Percentiles rank a stretch among this genome's conserved stretches.
Conservation (phyloP, 2,329 filamentous ascomycete species). For the Periconia sp. region DNA sequence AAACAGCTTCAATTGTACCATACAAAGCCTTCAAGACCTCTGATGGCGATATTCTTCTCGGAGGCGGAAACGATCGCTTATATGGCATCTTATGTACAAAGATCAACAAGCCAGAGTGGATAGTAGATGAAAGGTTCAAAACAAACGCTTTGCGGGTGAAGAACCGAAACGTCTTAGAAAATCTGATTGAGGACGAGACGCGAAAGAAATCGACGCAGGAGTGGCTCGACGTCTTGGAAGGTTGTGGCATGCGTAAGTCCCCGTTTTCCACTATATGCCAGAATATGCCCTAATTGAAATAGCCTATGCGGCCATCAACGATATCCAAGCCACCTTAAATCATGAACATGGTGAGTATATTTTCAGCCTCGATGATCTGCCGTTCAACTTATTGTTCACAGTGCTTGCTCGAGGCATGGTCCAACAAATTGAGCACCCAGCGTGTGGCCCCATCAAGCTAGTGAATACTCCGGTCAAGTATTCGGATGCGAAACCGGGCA, state of each 20-base stretch:
- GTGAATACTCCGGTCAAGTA: conserved; percentile 96
- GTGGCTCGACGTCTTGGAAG: conserved; percentile 86
- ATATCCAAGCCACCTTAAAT: conserved; percentile 82
- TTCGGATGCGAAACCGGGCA: conserved; percentile 77
- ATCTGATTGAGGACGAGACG: conserved; percentile 77
- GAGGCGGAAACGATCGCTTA: conserved; percentile 68
- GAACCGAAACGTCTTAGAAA: conserved; percentile 78
- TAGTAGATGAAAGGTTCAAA: conserved; percentile 60
- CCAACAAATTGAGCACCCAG: conserved; percentile 79
- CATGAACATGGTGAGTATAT: conserved; percentile 75
- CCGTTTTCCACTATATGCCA: no score
- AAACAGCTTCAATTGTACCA: conserved; percentile 90
- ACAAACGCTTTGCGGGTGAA: conserved; percentile 67
- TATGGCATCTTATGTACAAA: conserved; percentile 66
- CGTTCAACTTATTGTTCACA: conserved; percentile 43
- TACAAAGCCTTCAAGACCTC: conserved; percentile 80
- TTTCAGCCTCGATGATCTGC: not conserved
- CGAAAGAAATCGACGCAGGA: conserved; percentile 79
- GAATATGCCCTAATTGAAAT: no score
- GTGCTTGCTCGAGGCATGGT: conserved; percentile 85
- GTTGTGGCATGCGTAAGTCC: conserved; percentile 76
- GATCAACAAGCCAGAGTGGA: conserved; percentile 65
- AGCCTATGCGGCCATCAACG: conserved; percentile 90
- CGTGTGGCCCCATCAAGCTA: conserved; percentile 84
- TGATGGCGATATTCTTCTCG: conserved; percentile 68